phyloP scores from a whole-genome alignment of 495 filamentous ascomycete genomes.

The Penicillium canescens region DNA sequence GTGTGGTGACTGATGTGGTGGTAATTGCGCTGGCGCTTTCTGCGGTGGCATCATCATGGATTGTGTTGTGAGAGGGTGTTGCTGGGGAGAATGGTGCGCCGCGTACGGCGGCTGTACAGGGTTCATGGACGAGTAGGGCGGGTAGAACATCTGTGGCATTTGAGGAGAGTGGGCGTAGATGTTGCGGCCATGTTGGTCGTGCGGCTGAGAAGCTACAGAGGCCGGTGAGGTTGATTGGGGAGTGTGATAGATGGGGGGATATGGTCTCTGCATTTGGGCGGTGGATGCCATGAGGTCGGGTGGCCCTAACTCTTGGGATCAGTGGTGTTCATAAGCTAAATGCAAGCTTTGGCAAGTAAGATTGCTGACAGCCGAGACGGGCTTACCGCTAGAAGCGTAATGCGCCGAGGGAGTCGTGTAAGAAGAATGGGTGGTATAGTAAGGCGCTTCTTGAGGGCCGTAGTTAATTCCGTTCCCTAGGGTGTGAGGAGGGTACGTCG shows the following conservation, averaged over 20 bases:
- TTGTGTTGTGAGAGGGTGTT: conserved; percentile 62
- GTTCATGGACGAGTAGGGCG: conserved; percentile 70
- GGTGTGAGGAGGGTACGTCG: conserved; percentile 58
- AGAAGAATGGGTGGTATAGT: conserved; percentile 69
- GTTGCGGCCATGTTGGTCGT: conserved; percentile 80
- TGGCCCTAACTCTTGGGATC: conserved; percentile 54
- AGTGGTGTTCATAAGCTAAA: conserved; percentile 1
- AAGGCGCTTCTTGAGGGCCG: conserved; percentile 65
- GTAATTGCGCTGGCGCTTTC: conserved; percentile 55
- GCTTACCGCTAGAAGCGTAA: conserved; percentile 80
- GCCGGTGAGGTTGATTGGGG: conserved; percentile 94
- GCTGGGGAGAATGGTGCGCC: conserved; percentile 69
- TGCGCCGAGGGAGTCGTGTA: conserved; percentile 72
- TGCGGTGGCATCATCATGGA: conserved; percentile 71
- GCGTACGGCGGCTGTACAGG: conserved; percentile 72
- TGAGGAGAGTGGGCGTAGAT: conserved; percentile 81
- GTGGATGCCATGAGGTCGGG: conserved; percentile 89
- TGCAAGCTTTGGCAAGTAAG: background rate
- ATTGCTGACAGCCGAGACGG: background rate
- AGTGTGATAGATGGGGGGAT: conserved; percentile 93
- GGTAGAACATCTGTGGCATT: conserved; percentile 81
- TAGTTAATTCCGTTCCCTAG: conserved; percentile 49
- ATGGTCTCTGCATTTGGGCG: conserved; percentile 79
- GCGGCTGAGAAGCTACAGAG: conserved; percentile 88
- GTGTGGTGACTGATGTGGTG: conserved; percentile 49